These are phyloP conservation scores for Schoenoplectus triqueter DNA, from an alignment of 202 grass and related monocot genomes.

Conservation along the genomic window DNA sequence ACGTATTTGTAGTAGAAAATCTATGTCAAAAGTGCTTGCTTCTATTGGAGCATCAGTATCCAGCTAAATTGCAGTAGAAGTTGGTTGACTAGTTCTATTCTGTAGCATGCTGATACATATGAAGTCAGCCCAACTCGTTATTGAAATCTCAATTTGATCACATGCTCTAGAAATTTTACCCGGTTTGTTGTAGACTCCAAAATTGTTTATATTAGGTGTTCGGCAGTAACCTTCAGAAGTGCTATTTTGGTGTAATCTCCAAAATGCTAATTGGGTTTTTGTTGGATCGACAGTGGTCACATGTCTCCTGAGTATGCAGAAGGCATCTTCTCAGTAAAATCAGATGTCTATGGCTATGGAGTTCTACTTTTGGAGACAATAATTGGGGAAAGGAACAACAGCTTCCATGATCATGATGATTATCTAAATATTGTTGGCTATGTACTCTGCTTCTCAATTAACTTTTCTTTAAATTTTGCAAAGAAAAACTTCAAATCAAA, in stretches of 20 bases:
- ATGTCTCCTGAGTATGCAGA: slow-evolving; percentile 95
- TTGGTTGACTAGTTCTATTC: not conserved
- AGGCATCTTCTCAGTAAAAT: slow-evolving; percentile 89
- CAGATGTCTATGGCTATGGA: slow-evolving; percentile 85
- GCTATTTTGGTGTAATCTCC: not conserved
- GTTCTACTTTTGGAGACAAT: slow-evolving; percentile 72
- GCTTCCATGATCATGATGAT: slow-evolving; percentile 62
- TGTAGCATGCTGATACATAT: not conserved
- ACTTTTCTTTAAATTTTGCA: slow-evolving; percentile 22
- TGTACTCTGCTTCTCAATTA: slow-evolving; percentile 48
- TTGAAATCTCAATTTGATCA: not conserved
- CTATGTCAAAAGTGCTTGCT: not conserved
- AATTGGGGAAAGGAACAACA: slow-evolving; percentile 65
- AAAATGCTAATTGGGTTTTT: not conserved
- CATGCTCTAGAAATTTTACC: not conserved
- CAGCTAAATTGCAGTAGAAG: not conserved
- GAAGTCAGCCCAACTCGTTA: not conserved
- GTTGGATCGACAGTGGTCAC: slow-evolving; percentile 67
- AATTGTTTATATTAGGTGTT: not conserved
- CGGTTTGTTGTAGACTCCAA: not conserved
- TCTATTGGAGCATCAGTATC: not conserved
- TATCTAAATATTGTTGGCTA: slow-evolving; percentile 71
- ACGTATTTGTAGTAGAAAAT: not conserved
- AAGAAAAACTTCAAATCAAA: not conserved
- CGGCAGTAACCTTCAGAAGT: not conserved